A percentile compares a stretch with the other conserved stretches of the same genome.
Conservation (phyloP, 805 yeast genomes). For the Tetrapisispora arboricola region DNA sequence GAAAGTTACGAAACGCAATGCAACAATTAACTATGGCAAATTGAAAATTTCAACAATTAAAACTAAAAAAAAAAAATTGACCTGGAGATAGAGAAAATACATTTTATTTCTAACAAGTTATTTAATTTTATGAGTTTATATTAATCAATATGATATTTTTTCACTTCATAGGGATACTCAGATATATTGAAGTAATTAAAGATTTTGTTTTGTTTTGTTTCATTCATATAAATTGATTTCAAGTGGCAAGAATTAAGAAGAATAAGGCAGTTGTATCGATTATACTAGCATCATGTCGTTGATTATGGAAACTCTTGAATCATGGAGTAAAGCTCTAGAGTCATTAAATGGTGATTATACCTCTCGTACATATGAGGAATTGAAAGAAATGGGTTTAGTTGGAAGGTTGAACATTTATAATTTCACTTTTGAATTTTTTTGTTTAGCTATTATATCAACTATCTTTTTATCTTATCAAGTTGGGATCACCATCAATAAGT, state of each 20-base stretch:
- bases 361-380: slow-evolving; percentile 36
- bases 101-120: neutral
- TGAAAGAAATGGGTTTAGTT: slow-evolving; percentile 45
- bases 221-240: no score
- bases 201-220: no score
- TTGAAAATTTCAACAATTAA: neutral
- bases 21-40: neutral
- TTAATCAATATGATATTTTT: no score
- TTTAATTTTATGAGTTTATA: no score
- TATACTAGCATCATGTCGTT: slow-evolving; percentile 9
- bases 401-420: slow-evolving; percentile 53
- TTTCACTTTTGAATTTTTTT: slow-evolving; percentile 66
- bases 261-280: no score
- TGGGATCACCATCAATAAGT: slow-evolving; percentile 53
- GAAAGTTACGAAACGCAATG: no score
- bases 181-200: no score
- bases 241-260: no score
- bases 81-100: no score
- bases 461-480: slow-evolving; percentile 42
- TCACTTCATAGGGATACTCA: no score
- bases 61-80: no score
- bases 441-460: slow-evolving; percentile 40
- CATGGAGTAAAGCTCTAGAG: slow-evolving; percentile 13
- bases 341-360: slow-evolving; percentile 25
- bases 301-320: slow-evolving; percentile 10